Evolutionary conservation across 73 alveolate species (phyloP), one percentile per base, ranked within the genome.

Genomic region (Paramecium pentaurelia): DNA sequence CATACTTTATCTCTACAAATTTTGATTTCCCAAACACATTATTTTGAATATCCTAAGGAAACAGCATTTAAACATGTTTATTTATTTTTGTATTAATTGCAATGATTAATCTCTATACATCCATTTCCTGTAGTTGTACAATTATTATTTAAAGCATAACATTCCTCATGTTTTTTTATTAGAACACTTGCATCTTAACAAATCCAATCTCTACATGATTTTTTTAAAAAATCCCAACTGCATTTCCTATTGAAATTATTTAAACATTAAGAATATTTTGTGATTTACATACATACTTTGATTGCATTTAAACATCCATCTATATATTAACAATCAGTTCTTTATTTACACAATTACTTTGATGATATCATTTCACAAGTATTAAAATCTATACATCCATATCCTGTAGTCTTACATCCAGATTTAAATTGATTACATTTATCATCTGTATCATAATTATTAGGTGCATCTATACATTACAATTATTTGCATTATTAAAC

Each of bases 371-470:
- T 34, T 11, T 28, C 42, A 28, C 84, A 64, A 5, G 84, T 34
- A 27, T 32, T 28, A 22, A 3, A 4, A 80, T 80, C 75, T 3
- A 42, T 80, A 27, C 91, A 80, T 42, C 91, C 91, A 45, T 6
- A 80, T 25, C 91, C 91, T 5, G 71, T 80, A 11, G 91, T 80
- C 6, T 32, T 28, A 47, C 91, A 80, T 10, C 77, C 91, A 22
- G 71, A 4, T 42, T 45, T 80, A 25, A 42, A 80, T 44, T 20
- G 6, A 45, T 80, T 25, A 27, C 91, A 80, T 27, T 80, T 40
- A 1, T 44, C 54, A 80, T 80, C 75, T 25, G 91, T 80, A 12
- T 80, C 10, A 49, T 45, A 80, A 42, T 40, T 80, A 49, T 49
- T 80, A 4, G 91, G 77, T n/a, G 91, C 91, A 42, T 80, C 91